Percentiles rank a stretch among this genome's conserved stretches.
Conservation (phyloP, 306 rosid species). For the Dryas octopetala region DNA sequence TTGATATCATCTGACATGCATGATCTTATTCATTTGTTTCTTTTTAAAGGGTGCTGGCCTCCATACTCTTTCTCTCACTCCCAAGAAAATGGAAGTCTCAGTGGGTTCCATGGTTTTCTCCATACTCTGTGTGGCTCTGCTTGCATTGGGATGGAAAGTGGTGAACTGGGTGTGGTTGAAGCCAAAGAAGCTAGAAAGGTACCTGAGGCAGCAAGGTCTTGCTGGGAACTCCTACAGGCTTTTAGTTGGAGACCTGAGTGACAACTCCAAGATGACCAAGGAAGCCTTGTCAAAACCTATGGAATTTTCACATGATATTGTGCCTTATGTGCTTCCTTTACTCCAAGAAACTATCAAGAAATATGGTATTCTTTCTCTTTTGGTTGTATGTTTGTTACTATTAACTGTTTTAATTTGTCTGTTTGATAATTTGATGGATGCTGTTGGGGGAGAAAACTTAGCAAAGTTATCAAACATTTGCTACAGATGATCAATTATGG, state of each 20-base stretch:
- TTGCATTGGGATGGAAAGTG: conserved; percentile 18
- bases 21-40: too few species aligned
- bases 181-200: conserved; percentile 25
- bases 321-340: conserved; percentile 4
- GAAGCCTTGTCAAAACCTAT: conserved; percentile 21
- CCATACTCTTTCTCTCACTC: background rate
- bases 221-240: conserved; percentile 17
- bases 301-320: conserved; percentile 19
- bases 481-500: too few species aligned
- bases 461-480: too few species aligned
- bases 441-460: too few species aligned
- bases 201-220: conserved; percentile 26
- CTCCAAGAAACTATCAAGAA: background rate
- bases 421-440: too few species aligned
- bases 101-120: background rate
- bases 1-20: too few species aligned
- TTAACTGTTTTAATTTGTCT: background rate
- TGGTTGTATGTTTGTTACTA: background rate
- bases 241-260: conserved; percentile 20
- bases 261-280: background rate
- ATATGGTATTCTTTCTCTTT: conserved; percentile 15
- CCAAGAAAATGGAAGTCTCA: background rate
- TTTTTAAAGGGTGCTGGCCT: background rate
- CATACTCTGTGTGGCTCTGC: background rate
- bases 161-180: conserved; percentile 31